These are phyloP conservation scores for Citeromyces matritensis DNA, from an alignment of 805 yeast species.

Conservation along the genomic window DNA sequence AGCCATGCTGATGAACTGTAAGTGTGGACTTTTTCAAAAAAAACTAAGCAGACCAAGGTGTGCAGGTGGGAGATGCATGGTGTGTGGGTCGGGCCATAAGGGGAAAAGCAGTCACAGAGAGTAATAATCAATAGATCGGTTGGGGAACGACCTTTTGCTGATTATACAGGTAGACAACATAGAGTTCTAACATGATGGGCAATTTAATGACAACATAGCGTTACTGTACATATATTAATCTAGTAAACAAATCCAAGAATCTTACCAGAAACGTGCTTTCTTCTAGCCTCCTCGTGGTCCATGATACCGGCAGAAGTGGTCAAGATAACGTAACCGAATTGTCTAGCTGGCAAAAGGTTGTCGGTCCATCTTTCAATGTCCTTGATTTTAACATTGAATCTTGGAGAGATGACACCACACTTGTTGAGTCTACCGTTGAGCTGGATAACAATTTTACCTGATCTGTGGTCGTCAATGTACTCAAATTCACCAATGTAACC, in stretches of 20 bases:
- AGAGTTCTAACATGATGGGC: no score
- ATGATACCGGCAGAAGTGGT: constrained; percentile 99
- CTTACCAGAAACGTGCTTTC: constrained; percentile 99
- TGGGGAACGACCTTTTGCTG: no score
- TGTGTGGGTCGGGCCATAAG: no score
- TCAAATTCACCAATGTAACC: constrained; percentile 98
- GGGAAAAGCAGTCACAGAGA: no score
- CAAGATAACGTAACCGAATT: constrained; percentile 94
- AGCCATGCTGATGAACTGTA: constrained; percentile 1
- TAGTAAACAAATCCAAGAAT: constrained; percentile 97
- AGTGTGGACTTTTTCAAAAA: neutral
- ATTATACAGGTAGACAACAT: no score
- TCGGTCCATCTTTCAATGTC: constrained; percentile 99
- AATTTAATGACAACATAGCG: no score
- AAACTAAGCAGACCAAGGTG: no score
- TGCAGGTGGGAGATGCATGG: no score
- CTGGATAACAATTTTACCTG: constrained; percentile 95
- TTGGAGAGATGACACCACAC: constrained; percentile 97
- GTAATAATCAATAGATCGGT: no score
- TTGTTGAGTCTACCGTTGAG: constrained; percentile 98
- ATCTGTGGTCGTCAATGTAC: constrained; percentile 98
- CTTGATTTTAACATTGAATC: constrained; percentile 91
- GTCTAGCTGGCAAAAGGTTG: constrained; percentile 98
- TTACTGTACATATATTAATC: constrained; percentile 7
- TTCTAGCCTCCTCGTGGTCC: constrained; percentile 99